Base-by-base conservation (phyloP, 2,329 filamentous ascomycete genomes). In the Leptographium lundbergii region DNA sequence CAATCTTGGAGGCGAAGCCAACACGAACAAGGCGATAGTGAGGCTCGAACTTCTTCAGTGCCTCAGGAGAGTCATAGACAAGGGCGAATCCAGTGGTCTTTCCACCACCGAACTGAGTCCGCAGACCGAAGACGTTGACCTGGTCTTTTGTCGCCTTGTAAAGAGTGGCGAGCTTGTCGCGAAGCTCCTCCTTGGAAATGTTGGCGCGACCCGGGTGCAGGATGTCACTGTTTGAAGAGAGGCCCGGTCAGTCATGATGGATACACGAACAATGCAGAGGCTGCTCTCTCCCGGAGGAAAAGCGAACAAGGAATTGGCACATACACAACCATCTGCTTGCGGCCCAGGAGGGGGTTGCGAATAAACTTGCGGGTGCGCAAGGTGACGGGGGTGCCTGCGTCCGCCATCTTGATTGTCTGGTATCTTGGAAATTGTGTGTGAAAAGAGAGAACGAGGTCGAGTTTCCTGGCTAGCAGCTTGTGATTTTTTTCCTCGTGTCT, bases 311-410 rank as follows among this genome's bases (percentile, higher is more conserved):
- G 61, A 65, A 69, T 69, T 65, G 9, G 11, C 68, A 87, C 88
- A 85, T 90, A 96, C 92, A 96, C 89, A 80, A 96, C 92, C 90
- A 97, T 96, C 87, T 97, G 92, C 86, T 95, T 96, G 78, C 92
- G 89, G 77, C 88, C 90, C 75, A 99, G 87, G 74, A 99, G 90
- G 77, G 94, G 89, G 87, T 99, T 99, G 83, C 91, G 90, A 81
- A 97, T 95, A 89, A 99, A 99, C 85, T 97, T 97, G 89, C 94
- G 92, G 80, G 94, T 99, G 82, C 94, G 86, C 81, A 91, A 80
- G 72, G 87, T 91, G 75, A 91, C 86, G 74, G 86, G 79, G 71
- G 78, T 77, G 75, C 89, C 86, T 73, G 79, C 78, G 80, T 91
- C 88, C 80, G 91, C 88, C 92, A 96, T 96, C 77, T 79, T 95